Evolutionary conservation across 805 yeast species (phyloP).

Genomic region (Metschnikowia lunata): DNA sequence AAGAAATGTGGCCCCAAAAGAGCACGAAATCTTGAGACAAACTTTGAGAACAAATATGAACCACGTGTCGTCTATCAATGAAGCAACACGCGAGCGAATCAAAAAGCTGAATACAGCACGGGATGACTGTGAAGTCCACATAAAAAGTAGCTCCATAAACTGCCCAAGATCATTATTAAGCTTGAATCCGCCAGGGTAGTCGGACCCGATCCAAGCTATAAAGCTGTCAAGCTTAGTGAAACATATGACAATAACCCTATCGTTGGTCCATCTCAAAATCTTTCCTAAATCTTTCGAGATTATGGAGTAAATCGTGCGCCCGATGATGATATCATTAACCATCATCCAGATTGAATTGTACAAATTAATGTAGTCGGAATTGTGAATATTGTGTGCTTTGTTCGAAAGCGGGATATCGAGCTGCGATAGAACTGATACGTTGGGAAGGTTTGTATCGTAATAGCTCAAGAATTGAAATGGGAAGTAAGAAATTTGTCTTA

Average conservation of each 20-base stretch:
- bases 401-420: slow-evolving; percentile 34
- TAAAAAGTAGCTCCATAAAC: slow-evolving; percentile 79
- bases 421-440: slow-evolving; percentile 37
- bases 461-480: slow-evolving; percentile 73
- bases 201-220: slow-evolving; percentile 66
- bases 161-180: slow-evolving; percentile 79
- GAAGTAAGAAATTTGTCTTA: slow-evolving; percentile 70
- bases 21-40: slow-evolving; percentile 17
- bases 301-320: slow-evolving; percentile 46
- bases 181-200: slow-evolving; percentile 92
- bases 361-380: slow-evolving; percentile 62
- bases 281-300: slow-evolving; percentile 22
- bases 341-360: slow-evolving; percentile 89
- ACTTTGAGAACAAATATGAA: slow-evolving; percentile 2
- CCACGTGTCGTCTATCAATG: slow-evolving; percentile 1
- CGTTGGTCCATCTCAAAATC: slow-evolving; percentile 27
- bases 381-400: slow-evolving; percentile 34
- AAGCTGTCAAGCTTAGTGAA: slow-evolving; percentile 44
- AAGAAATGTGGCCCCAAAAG: slow-evolving; percentile 65
- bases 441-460: slow-evolving; percentile 36
- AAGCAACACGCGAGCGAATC: not conserved
- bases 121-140: slow-evolving; percentile 83
- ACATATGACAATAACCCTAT: not conserved
- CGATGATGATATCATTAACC: slow-evolving; percentile 75
- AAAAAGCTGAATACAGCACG: slow-evolving; percentile 13